A percentile compares a stretch with the other conserved stretches of the same genome.
Evolutionary conservation across 2,329 filamentous ascomycete genomes (phyloP).

Genomic region (Trichophyton verrucosum): DNA sequence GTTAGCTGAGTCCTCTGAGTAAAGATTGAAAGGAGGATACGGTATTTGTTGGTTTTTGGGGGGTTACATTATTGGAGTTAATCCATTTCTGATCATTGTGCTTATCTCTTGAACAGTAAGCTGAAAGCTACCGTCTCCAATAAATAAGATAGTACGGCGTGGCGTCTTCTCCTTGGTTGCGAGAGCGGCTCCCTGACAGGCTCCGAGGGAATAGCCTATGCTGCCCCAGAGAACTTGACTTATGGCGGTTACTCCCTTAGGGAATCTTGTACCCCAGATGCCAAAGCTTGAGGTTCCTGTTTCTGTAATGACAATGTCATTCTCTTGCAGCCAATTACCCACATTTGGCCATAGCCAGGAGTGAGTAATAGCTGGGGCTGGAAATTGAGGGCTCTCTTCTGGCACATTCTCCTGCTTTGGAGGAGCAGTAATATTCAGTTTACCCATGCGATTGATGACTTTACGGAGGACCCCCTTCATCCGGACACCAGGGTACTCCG

Average conservation of each 20-base stretch:
- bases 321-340: constrained; percentile 36
- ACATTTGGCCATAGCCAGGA: constrained; percentile 39
- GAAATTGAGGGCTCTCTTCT: constrained; percentile 18
- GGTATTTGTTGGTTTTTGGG: neutral
- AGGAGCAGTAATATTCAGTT: constrained; percentile 45
- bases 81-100: constrained; percentile 61
- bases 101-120: constrained; percentile 70
- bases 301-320: constrained; percentile 47
- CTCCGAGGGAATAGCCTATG: constrained; percentile 50
- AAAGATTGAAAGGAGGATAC: neutral
- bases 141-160: constrained; percentile 62
- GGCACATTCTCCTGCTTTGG: constrained; percentile 45
- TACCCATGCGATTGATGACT: constrained; percentile 46
- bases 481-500: constrained; percentile 62
- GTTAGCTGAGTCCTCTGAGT: neutral
- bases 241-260: constrained; percentile 38
- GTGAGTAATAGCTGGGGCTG: constrained; percentile 35
- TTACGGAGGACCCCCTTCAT: constrained; percentile 69
- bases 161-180: constrained; percentile 32
- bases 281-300: constrained; percentile 48
- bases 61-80: constrained; percentile 57
- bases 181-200: constrained; percentile 43
- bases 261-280: constrained; percentile 39
- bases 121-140: constrained; percentile 76
- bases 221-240: constrained; percentile 46